A percentile compares a stretch with the other conserved stretches of the same genome.
These are phyloP conservation scores for Citrullus mucosospermus DNA, from an alignment of 306 rosid species.

Conservation along the genomic window DNA sequence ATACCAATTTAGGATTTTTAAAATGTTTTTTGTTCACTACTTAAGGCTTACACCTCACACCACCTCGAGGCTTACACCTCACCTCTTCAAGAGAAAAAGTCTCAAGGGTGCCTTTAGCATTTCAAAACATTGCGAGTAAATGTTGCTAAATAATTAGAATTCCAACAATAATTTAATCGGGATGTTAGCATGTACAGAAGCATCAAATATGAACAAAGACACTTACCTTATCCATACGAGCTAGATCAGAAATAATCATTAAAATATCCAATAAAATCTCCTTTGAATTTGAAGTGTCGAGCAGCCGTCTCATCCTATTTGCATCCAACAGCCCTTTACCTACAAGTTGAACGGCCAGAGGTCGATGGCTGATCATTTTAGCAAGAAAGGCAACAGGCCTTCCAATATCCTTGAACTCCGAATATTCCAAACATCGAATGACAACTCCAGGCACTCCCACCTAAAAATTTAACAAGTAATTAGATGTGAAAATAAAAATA, in stretches of 20 bases:
- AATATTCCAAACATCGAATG: slow-evolving; percentile 58
- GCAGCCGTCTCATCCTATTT: slow-evolving; percentile 59
- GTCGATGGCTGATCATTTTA: slow-evolving; percentile 69
- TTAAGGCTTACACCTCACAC: no score
- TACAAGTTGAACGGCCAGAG: slow-evolving; percentile 73
- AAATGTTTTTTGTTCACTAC: no score
- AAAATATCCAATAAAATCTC: slow-evolving; percentile 63
- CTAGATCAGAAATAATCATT: slow-evolving; percentile 91
- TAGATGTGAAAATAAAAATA: neutral
- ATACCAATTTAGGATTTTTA: no score
- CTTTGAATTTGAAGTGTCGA: slow-evolving; percentile 51
- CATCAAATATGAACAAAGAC: slow-evolving; percentile 13
- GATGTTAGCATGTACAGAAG: neutral
- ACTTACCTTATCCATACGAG: slow-evolving; percentile 92
- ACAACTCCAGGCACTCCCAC: slow-evolving; percentile 65
- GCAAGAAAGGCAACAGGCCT: slow-evolving; percentile 92
- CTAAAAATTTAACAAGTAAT: slow-evolving; percentile 39
- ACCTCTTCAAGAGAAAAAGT: no score
- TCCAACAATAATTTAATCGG: neutral
- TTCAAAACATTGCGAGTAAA: no score
- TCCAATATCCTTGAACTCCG: slow-evolving; percentile 58
- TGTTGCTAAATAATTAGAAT: no score
- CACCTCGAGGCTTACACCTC: no score
- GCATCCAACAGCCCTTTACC: slow-evolving; percentile 72
- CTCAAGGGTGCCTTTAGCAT: no score